Conservation (phyloP, 345 rosid species). For the Lepidium sativum region DNA sequence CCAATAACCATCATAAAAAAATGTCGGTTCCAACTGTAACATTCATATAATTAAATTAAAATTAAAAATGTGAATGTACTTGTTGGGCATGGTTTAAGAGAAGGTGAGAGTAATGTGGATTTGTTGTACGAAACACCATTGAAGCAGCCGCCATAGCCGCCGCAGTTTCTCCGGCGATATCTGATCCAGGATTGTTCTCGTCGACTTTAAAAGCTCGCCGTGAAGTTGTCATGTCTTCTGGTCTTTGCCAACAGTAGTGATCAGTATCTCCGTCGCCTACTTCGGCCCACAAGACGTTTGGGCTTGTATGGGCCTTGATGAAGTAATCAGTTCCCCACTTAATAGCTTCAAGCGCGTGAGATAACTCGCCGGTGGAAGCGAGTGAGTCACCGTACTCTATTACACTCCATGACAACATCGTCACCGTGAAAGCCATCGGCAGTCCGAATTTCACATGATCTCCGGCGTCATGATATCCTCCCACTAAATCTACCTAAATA, state of each 20-base stretch:
- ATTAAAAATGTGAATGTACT: slow-evolving; percentile 24
- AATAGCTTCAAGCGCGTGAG: slow-evolving; percentile 75
- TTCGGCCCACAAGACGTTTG: slow-evolving; percentile 83
- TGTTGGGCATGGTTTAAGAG: slow-evolving; percentile 90
- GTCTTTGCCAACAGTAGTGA: slow-evolving; percentile 97
- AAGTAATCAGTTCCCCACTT: slow-evolving; percentile 97
- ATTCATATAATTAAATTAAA: background rate
- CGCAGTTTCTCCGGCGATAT: slow-evolving; percentile 83
- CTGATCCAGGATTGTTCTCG: slow-evolving; percentile 84
- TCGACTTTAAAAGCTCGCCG: slow-evolving; percentile 79
- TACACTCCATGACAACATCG: slow-evolving; percentile 88
- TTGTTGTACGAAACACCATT: slow-evolving; percentile 58
- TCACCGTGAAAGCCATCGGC: slow-evolving; percentile 94
- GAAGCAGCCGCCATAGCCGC: slow-evolving; percentile 98
- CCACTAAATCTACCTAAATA: slow-evolving; percentile 81
- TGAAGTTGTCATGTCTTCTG: slow-evolving; percentile 98
- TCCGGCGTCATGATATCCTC: slow-evolving; percentile 95
- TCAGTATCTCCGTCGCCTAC: slow-evolving; percentile 95
- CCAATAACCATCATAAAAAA: background rate
- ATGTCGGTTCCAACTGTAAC: slow-evolving; percentile 14
- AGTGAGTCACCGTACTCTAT: slow-evolving; percentile 61
- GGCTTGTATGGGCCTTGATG: slow-evolving; percentile 83
- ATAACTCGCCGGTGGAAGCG: slow-evolving; percentile 53
- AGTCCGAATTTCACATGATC: slow-evolving; percentile 94
- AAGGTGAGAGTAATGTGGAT: slow-evolving; percentile 79